phyloP scores from a whole-genome alignment of 352 stramenopile genomes.

The Phytophthora podocarpi region DNA sequence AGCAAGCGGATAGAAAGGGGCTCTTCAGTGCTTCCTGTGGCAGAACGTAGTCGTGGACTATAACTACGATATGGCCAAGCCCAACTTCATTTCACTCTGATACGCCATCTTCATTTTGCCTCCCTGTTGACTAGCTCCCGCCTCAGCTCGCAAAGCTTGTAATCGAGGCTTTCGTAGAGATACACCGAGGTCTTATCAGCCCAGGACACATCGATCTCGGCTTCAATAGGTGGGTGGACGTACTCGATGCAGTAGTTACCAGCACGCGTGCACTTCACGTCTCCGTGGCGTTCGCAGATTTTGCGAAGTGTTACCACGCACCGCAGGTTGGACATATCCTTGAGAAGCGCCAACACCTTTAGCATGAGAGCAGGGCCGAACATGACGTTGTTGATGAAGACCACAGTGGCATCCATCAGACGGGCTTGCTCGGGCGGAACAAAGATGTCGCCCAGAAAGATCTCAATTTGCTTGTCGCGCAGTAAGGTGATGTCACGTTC shows the following conservation, averaged over 20 bases:
- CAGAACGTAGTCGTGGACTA: not conserved
- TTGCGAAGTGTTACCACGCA: conserved; percentile 80
- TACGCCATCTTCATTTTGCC: not conserved
- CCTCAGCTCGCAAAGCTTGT: conserved; percentile 42
- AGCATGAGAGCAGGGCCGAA: conserved; percentile 82
- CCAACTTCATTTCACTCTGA: not conserved
- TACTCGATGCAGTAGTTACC: conserved; percentile 71
- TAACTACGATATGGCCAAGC: not conserved
- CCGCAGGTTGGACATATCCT: conserved; percentile 59
- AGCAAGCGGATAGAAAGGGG: conserved; percentile 2
- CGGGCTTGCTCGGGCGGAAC: conserved; percentile 52
- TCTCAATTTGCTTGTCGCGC: conserved; percentile 53
- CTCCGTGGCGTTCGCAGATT: conserved; percentile 79
- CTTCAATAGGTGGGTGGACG: conserved; percentile 66
- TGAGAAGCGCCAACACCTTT: conserved; percentile 69
- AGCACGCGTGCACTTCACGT: conserved; percentile 59
- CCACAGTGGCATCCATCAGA: conserved; percentile 77
- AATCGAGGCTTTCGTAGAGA: conserved; percentile 69
- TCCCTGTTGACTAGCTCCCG: conserved; percentile 26
- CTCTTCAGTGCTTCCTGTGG: not conserved
- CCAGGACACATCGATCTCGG: conserved; percentile 83
- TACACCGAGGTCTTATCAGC: conserved; percentile 78
- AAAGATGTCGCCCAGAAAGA: conserved; percentile 81
- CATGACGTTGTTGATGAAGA: conserved; percentile 90
- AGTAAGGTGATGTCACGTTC: conserved; percentile 46